phyloP scores from a whole-genome alignment of 257 asterid species.

The Plantago ovata region DNA sequence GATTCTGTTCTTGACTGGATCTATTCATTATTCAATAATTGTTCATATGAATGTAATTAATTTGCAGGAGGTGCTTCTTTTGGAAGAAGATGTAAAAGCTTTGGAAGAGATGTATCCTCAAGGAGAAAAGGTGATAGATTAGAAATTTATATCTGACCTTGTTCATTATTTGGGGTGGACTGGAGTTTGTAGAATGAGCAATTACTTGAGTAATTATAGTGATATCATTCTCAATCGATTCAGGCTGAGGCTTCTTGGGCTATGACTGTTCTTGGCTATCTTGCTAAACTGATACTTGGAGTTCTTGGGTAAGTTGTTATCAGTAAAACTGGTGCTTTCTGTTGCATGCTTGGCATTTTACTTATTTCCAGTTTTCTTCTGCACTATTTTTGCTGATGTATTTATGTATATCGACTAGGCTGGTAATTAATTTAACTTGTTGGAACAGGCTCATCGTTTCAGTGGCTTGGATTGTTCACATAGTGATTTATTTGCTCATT shows the following conservation, averaged over 20 bases:
- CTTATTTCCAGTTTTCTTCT: neutral
- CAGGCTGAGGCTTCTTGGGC: slow-evolving; percentile 99
- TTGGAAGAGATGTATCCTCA: slow-evolving; percentile 99
- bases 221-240: slow-evolving; percentile 21
- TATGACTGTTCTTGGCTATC: slow-evolving; percentile 91
- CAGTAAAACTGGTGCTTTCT: neutral
- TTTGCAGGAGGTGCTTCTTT: slow-evolving; percentile 80
- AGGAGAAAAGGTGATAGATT: slow-evolving; percentile 86
- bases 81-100: slow-evolving; percentile 93
- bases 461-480: slow-evolving; percentile 91
- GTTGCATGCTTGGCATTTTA: slow-evolving; percentile 1
- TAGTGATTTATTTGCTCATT: slow-evolving; percentile 81
- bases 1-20: neutral
- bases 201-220: slow-evolving; percentile 12
- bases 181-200: neutral
- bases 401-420: slow-evolving; percentile 10
- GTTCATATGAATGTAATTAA: slow-evolving; percentile 10
- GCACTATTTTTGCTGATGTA: neutral
- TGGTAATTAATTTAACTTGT: slow-evolving; percentile 13
- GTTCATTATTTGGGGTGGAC: neutral
- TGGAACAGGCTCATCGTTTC: slow-evolving; percentile 85
- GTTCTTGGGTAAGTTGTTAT: slow-evolving; percentile 67
- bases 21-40: slow-evolving; percentile 18
- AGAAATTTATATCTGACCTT: neutral
- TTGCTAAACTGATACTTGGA: slow-evolving; percentile 85